These are phyloP conservation scores for Microascus cirrosus DNA, from an alignment of 2,329 filamentous ascomycete genomes.

Conservation along the genomic window DNA sequence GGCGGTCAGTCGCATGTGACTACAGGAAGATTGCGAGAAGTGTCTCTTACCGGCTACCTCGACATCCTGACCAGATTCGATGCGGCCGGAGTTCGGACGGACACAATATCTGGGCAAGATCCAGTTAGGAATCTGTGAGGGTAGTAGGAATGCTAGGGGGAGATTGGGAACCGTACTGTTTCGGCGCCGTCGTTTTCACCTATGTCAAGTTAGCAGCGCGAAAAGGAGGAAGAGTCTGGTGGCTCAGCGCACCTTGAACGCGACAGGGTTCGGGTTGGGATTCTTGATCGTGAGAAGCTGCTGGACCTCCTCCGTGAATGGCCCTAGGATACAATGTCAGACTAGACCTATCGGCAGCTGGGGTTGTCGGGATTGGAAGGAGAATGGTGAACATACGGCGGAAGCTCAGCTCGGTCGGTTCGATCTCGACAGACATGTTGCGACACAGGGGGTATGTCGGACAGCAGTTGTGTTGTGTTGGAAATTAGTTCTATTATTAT, in stretches of 20 bases:
- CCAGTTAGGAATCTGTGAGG: slow-evolving; percentile 5
- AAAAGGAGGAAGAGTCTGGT: not conserved
- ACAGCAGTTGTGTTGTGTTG: not conserved
- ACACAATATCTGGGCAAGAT: slow-evolving; percentile 72
- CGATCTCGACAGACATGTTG: slow-evolving; percentile 89
- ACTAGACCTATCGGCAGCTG: not conserved
- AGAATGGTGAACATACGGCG: slow-evolving; percentile 52
- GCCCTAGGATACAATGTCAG: slow-evolving; percentile 31
- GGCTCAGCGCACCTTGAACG: slow-evolving; percentile 51
- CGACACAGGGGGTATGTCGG: not conserved
- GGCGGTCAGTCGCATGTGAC: slow-evolving; percentile 13
- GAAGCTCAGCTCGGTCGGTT: slow-evolving; percentile 86
- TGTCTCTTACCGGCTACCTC: slow-evolving; percentile 71
- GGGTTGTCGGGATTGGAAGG: not conserved
- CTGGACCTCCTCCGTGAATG: slow-evolving; percentile 55
- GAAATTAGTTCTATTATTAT: not conserved
- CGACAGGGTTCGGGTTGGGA: slow-evolving; percentile 48
- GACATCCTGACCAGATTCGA: slow-evolving; percentile 80
- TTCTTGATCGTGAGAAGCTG: slow-evolving; percentile 56
- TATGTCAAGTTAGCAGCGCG: slow-evolving; percentile 27
- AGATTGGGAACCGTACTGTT: slow-evolving; percentile 60
- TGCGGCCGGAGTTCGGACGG: slow-evolving; percentile 89
- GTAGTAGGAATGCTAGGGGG: not conserved
- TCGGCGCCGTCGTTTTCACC: slow-evolving; percentile 98
- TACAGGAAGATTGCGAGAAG: not conserved